Base-by-base conservation (phyloP, 805 yeast species). In the Grigorovia yakushimaensis region DNA sequence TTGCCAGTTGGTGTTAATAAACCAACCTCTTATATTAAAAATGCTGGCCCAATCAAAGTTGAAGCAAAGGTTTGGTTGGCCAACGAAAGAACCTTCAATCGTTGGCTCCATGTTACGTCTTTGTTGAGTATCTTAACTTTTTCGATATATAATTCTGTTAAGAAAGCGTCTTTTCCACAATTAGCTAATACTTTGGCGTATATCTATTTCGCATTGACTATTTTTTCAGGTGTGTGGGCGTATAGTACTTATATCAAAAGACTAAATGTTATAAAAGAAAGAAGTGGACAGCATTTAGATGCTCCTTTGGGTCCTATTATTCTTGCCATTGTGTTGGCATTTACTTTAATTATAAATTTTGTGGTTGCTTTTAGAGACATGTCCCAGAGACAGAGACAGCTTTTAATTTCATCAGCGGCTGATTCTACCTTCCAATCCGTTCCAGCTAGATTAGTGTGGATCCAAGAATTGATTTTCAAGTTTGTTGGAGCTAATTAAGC, bases 1-100 rank as follows among this genome's bases (percentile, higher is more conserved):
- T 71, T 91, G 48, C 98, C 98, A 11, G 80, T 84, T 2, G 98
- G 98, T 15, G 98, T 91, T 19, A 72, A 73, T 41, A 85, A 83
- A 60, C 98, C 98, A 47, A 78, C 76, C 22, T 71, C 74, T 30
- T 78, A 85, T 67, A 74, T 91, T 57, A 85, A 89, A 60, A 88
- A 88, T 64, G 82, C 89, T 23, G 96, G 96, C 7, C 93, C 96
- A 1, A 78, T 88, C 47, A 88, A 85, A 67, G 89, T 93, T 49
- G 98, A 93, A 70, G 94, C 98, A 27, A 93, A 93, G 62, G 98
- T 93, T 13, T 93, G 98, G 97, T 74, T 93, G 53, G 98, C 98
- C 24, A 93, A 93, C 62, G 98, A 93, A 70, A 83, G 98, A 66
- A 93, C 98, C 3, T 91, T 89, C 70, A 83, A 87, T 72, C 78